Base-by-base conservation (phyloP, 768 basidiomycete genomes). In the Mycena filopes region DNA sequence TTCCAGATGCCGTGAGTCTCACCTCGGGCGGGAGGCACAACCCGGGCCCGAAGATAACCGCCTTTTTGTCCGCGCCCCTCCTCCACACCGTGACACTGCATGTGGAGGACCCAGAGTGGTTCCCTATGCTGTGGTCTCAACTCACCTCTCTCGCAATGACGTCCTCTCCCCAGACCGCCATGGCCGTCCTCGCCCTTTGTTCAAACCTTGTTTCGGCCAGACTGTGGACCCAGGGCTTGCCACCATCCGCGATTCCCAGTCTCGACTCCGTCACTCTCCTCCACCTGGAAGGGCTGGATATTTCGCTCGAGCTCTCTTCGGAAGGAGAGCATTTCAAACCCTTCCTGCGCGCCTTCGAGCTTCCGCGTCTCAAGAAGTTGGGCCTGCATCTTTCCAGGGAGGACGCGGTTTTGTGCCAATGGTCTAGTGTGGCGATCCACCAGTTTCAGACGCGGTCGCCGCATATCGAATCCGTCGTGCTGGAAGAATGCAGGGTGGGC, bases 121-220 rank as follows among this genome's bases (percentile, higher is more conserved):
- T 55, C 28, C 60, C 51, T 11, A 41, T 62, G n/a, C 60, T 51
- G 23, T 62, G 60, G 60, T 15, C 31, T n/a, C 60, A 62, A 23
- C 50, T 62, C 41, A 54, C 25, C 23, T 12, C 11, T 21, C 21
- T 42, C 3, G 31, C 41, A 5, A 23, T 62, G 11, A 18, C 28
- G 18, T 10, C 42, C 23, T 20, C 41, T 43, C 25, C 51, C 51
- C 12, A 50, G 29, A 15, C 42, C 21, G n/a, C 23, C 46, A 11
- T 62, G 60, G 28, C 40, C 45, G 15, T 40, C 50, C 40, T 54
- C 2, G 28, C 46, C 50, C 16, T 54, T n/a, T 62, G 60, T 29
- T 33, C 60, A 18, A 55, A 40, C 16, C 41, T 62, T 20, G 10
- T 45, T 20, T 38, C 42, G 10, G 51, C 51, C 40, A 54, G 16